A percentile compares a stretch with the other conserved stretches of the same genome.
Evolutionary conservation across 2,329 filamentous ascomycete genomes (phyloP).

Genomic region (Botrytis sinoallii): DNA sequence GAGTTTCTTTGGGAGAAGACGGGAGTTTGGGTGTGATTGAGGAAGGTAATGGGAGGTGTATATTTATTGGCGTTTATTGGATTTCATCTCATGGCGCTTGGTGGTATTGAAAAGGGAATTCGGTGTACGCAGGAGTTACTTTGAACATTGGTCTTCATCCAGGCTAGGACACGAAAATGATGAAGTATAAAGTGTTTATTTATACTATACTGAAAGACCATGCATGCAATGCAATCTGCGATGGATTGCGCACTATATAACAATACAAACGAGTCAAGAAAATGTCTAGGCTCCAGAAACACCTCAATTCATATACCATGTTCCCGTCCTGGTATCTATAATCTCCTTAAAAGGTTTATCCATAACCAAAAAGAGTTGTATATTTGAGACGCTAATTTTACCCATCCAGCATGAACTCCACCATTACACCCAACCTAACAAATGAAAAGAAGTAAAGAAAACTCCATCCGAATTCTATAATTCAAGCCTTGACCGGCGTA

Average conservation of each 20-base stretch:
- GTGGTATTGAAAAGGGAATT: no score
- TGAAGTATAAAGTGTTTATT: background rate
- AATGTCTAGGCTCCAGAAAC: background rate
- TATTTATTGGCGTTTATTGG: background rate
- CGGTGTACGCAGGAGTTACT: background rate
- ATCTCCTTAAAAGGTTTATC: background rate
- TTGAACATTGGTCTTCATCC: background rate
- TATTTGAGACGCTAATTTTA: background rate
- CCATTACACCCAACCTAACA: background rate
- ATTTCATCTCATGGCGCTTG: background rate
- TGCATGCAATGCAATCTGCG: background rate
- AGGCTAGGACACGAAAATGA: background rate
- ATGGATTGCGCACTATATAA: background rate
- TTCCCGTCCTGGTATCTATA: slow-evolving; percentile 6
- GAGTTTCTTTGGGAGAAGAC: background rate
- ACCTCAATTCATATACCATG: slow-evolving; percentile 3
- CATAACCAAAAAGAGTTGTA: background rate
- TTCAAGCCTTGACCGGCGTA: background rate
- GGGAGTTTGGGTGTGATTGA: background rate
- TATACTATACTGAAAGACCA: background rate
- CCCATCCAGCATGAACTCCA: background rate
- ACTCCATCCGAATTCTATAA: slow-evolving; percentile 4
- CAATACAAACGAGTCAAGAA: background rate
- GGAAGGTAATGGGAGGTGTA: background rate
- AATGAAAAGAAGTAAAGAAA: background rate